Percentiles rank a stretch among this genome's conserved stretches.
phyloP scores from a whole-genome alignment of 148 eudicot genomes.

The Simmondsia chinensis region DNA sequence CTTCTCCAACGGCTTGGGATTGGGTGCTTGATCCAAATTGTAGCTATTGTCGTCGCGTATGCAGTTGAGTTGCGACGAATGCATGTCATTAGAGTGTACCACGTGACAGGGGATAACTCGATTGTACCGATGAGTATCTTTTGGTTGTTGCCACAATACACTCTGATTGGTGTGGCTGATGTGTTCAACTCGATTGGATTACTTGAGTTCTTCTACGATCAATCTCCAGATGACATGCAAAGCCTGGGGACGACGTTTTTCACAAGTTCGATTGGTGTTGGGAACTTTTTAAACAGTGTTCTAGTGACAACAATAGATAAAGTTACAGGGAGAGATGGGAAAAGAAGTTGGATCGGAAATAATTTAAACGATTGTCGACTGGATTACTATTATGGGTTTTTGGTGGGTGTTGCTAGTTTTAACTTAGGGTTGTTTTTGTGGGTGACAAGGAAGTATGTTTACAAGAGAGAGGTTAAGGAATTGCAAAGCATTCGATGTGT shows the following conservation, averaged over 20 bases:
- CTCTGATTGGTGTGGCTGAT: slow-evolving; percentile 73
- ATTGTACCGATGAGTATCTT: slow-evolving; percentile 64
- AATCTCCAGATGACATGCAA: slow-evolving; percentile 80
- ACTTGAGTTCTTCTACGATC: slow-evolving; percentile 89
- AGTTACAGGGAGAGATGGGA: slow-evolving; percentile 39
- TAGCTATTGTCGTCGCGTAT: slow-evolving; percentile 57
- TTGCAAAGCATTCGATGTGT: slow-evolving; percentile 19
- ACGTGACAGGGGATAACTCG: slow-evolving; percentile 20
- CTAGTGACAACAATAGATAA: slow-evolving; percentile 68
- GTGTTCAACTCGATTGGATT: slow-evolving; percentile 73
- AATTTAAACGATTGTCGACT: slow-evolving; percentile 76
- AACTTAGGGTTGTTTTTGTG: slow-evolving; percentile 50
- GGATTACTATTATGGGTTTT: slow-evolving; percentile 75
- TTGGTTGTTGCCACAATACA: slow-evolving; percentile 71
- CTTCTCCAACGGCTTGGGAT: slow-evolving; percentile 62
- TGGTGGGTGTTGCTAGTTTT: slow-evolving; percentile 36
- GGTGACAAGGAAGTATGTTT: slow-evolving; percentile 61
- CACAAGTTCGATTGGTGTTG: slow-evolving; percentile 73
- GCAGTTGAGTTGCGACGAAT: slow-evolving; percentile 50
- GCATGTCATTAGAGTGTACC: slow-evolving; percentile 31
- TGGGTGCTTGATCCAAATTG: slow-evolving; percentile 63
- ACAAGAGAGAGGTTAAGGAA: slow-evolving; percentile 37
- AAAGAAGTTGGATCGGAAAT: slow-evolving; percentile 77
- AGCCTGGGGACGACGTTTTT: slow-evolving; percentile 87
- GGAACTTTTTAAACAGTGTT: slow-evolving; percentile 73